Conservation (phyloP, 805 yeast genomes). For the Schwanniomyces occidentalis region DNA sequence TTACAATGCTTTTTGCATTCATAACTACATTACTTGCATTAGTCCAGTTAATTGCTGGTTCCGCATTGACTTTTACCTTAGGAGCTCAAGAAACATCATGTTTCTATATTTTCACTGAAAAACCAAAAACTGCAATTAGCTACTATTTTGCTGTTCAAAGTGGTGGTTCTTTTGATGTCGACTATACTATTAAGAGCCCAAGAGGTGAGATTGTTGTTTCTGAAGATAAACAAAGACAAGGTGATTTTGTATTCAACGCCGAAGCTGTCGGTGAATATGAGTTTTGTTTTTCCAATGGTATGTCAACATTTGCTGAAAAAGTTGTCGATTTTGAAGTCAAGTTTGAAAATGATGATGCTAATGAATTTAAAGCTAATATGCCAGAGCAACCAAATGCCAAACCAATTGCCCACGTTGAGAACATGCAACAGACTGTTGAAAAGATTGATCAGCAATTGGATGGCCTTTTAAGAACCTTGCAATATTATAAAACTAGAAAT, state of each 20-base stretch:
- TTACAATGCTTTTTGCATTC: conserved; percentile 13
- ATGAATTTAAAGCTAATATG: conserved; percentile 56
- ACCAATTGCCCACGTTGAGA: conserved; percentile 53
- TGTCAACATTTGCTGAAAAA: conserved; percentile 81
- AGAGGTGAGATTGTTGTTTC: conserved; percentile 50
- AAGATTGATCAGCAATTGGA: conserved; percentile 61
- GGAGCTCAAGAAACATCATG: conserved; percentile 77
- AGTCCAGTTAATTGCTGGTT: conserved; percentile 35
- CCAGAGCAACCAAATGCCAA: conserved; percentile 52
- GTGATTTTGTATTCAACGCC: conserved; percentile 74
- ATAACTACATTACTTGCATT: conserved; percentile 20
- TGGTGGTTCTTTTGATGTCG: conserved; percentile 80
- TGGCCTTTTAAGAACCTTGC: conserved; percentile 57
- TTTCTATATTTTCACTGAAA: conserved; percentile 66
- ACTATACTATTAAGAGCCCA: conserved; percentile 64
- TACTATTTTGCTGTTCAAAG: conserved; percentile 83
- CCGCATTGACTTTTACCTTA: conserved; percentile 71
- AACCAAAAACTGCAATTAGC: conserved; percentile 59
- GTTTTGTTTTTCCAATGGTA: conserved; percentile 80
- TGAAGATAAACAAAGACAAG: conserved; percentile 70
- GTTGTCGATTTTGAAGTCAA: conserved; percentile 81
- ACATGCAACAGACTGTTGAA: conserved; percentile 54
- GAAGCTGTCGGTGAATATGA: conserved; percentile 75
- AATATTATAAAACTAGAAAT: conserved; percentile 87
- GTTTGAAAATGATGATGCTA: conserved; percentile 41